Base-by-base conservation (phyloP, 1,139 yeast genomes). In the Yamadazyma pseudoaaseri region DNA sequence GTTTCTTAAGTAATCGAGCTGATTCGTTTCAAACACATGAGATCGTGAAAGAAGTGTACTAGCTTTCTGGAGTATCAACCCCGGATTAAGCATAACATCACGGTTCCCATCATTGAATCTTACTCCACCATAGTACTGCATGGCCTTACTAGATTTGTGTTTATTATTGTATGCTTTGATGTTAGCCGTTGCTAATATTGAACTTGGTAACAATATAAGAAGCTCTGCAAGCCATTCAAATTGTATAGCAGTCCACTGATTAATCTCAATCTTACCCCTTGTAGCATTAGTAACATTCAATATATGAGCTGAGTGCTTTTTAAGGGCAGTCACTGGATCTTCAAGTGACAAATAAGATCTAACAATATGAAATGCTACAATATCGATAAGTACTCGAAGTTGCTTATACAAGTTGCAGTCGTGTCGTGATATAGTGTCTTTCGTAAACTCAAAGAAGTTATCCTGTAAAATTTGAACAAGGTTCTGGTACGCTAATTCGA, bases 251-350 rank as follows among this genome's bases (percentile, higher is more conserved):
- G 60, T 39, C 81, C 81, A 76, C 20, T 62, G 53, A 22, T 36
- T 38, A 6, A 34, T 13, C 21, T 45, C 43, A 6, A 44, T 38
- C 13, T 32, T 39, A 13, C 48, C 48, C 16, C 32, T 36, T 4
- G 40, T 37, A 2, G 33, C 38, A 26, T 37, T 48, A 5, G 49
- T 31, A 0, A 67, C 61, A 37, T 73, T 73, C 16, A 66, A 65
- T 2, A 83, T 52, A 57, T 86, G 96, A 6, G 76, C 63, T 27
- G 70, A 69, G 49, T 85, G 87, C 51, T 80, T 83, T 37, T 72
- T 68, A 44, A 78, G 73, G 0, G 89, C 86, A 25, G 65, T 47
- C 26, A 79, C 65, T 1, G 84, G 72, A 43, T 76, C 77, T 27
- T 76, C 83, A 16, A 76, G 43, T n/a, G 84, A 76, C 24, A 85